Conservation (phyloP, 306 rosid species). For the Luffa aegyptiaca region DNA sequence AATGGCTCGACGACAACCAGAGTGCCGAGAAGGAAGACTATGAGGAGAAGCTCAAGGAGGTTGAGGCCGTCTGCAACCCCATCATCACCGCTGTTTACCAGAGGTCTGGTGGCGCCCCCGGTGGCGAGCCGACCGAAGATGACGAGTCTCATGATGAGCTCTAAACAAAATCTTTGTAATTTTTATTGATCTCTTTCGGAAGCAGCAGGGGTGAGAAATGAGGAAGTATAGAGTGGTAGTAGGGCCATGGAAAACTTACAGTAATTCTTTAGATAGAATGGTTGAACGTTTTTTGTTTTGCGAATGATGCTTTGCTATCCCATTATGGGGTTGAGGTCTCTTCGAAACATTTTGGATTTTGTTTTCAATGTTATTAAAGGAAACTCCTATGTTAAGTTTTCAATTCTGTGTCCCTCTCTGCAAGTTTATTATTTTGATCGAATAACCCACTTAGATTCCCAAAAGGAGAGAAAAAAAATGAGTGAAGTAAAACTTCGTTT, state of each 20-base stretch:
- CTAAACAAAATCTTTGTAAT: constrained; percentile 16
- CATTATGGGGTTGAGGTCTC: background rate
- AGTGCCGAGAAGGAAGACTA: constrained; percentile 81
- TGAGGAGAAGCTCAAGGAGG: constrained; percentile 90
- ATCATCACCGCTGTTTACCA: constrained; percentile 79
- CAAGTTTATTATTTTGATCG: too few species aligned
- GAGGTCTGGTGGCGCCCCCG: constrained; percentile 83
- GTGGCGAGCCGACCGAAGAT: constrained; percentile 36
- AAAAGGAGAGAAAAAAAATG: too few species aligned
- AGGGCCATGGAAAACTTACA: background rate
- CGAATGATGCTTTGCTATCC: background rate
- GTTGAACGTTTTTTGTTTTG: background rate
- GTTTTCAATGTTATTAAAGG: background rate
- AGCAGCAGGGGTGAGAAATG: constrained; percentile 14
- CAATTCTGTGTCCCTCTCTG: background rate
- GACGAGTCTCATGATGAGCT: constrained; percentile 93
- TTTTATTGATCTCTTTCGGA: constrained; percentile 10
- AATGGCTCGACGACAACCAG: constrained; percentile 97
- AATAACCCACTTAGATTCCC: too few species aligned
- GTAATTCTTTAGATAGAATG: constrained; percentile 10
- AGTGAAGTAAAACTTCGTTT: too few species aligned
- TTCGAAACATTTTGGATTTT: constrained; percentile 7
- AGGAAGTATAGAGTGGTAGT: constrained; percentile 14
- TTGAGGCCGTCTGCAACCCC: constrained; percentile 94
- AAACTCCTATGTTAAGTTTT: background rate